Base-by-base conservation (phyloP, 1,284 basidiomycete species). In the Athelia psychrophila region DNA sequence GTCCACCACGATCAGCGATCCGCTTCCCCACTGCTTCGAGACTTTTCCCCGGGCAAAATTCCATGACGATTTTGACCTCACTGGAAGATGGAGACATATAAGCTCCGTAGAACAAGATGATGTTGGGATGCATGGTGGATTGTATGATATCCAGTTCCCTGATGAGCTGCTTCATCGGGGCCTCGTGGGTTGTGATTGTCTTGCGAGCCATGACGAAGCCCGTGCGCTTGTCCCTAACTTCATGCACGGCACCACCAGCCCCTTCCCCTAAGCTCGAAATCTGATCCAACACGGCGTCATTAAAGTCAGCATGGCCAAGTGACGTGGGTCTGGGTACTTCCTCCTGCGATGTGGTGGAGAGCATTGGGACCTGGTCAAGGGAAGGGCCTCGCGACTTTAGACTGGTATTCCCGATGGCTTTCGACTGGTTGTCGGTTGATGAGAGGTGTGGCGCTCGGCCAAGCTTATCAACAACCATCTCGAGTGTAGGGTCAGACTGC, bases 61-160 rank as follows among this genome's bases (percentile, higher is more conserved):
- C 97, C 93, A 98, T 97, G 59, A 97, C 78, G 58, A 99, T 94
- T 63, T 94, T 95, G 64, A 99, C 90, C 69, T 95, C 92, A 57
- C 90, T 91, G 48, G 92, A 90, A 40, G 90, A 92, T 27, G 93
- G 91, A 30, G 93, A 90, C 69, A 98, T 89, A 73, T 96, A 99
- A 16, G 95, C 95, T 47, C 96, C 97, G 64, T 93, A 91, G 74
- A 96, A 98, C 51, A 84, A 79, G 51, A 96, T 88, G 69, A 99
- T 97, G 67, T 94, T 95, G 57, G 84, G 75, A 60, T 97, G 93
- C 46, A 84, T 77, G 53, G 91, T 94, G 40, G 84, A 82, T 35
- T 93, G 87, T 57, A 94, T 91, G 70, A 98, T 95, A 48, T 86
- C 83, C 51, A 99, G 80, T 72, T 99, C 97, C 38, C 96, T 88